phyloP scores from a whole-genome alignment of 1,284 basidiomycete species.

The Boletus smithii region DNA sequence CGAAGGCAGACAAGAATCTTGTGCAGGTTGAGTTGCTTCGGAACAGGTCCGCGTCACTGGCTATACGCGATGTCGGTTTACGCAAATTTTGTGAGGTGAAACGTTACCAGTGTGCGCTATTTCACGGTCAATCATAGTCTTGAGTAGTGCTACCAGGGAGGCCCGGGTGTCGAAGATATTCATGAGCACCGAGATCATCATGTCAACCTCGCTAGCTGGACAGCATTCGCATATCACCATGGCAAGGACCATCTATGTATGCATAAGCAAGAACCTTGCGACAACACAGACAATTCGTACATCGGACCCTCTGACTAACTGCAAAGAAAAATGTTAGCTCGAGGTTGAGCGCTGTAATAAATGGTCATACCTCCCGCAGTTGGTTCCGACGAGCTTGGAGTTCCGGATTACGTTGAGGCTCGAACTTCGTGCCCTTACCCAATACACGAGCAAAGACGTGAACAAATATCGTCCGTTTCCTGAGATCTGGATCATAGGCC shows the following conservation, averaged over 20 bases:
- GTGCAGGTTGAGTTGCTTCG: slow-evolving; percentile 84
- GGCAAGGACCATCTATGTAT: slow-evolving; percentile 64
- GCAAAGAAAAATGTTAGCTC: slow-evolving; percentile 6
- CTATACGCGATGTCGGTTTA: slow-evolving; percentile 39
- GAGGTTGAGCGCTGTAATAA: background rate
- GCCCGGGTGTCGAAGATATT: slow-evolving; percentile 80
- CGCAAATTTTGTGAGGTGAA: background rate
- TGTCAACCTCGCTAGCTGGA: slow-evolving; percentile 73
- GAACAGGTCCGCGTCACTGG: slow-evolving; percentile 77
- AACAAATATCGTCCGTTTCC: slow-evolving; percentile 80
- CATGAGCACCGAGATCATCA: slow-evolving; percentile 82
- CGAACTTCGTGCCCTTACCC: slow-evolving; percentile 73
- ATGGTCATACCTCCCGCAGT: slow-evolving; percentile 59
- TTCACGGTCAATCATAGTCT: slow-evolving; percentile 82
- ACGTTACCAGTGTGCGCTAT: slow-evolving; percentile 67
- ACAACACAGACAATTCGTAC: slow-evolving; percentile 36
- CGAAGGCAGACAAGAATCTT: slow-evolving; percentile 80
- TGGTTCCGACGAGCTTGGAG: slow-evolving; percentile 53
- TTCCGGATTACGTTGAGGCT: slow-evolving; percentile 53
- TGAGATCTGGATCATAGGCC: slow-evolving; percentile 74
- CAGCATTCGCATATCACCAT: slow-evolving; percentile 86
- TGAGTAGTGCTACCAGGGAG: slow-evolving; percentile 73
- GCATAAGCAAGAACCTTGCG: slow-evolving; percentile 11
- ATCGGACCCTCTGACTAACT: slow-evolving; percentile 74
- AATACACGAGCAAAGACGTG: slow-evolving; percentile 87